These are phyloP conservation scores for Lipomyces yamanashiensis DNA, from an alignment of 805 yeast species.

Conservation along the genomic window DNA sequence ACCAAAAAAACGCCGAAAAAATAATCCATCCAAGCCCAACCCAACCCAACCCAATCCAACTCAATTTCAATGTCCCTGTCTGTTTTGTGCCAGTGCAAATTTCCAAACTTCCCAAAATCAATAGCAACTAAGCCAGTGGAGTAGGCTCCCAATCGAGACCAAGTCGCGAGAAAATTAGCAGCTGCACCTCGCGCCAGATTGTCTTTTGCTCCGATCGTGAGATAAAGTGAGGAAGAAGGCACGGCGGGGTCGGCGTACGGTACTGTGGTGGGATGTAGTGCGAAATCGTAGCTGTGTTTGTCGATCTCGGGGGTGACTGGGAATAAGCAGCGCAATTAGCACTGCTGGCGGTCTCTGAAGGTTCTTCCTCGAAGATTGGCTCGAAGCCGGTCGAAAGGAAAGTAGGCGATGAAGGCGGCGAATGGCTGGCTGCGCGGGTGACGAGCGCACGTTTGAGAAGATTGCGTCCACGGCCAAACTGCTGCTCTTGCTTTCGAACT, in stretches of 20 bases:
- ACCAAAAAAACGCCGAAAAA: no score
- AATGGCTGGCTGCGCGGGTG: conserved; percentile 13
- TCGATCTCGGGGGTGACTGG: neutral
- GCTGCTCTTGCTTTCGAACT: conserved; percentile 45
- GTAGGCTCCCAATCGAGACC: conserved; percentile 62
- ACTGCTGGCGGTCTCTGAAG: neutral
- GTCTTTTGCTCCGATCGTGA: conserved; percentile 61
- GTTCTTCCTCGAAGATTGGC: neutral
- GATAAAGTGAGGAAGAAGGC: conserved; percentile 9
- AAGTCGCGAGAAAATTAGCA: conserved; percentile 59
- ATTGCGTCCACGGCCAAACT: conserved; percentile 16
- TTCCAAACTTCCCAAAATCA: no score
- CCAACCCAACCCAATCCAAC: no score
- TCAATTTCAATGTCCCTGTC: no score
- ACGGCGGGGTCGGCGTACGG: conserved; percentile 4
- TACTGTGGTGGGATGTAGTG: conserved; percentile 1
- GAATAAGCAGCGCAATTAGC: no score
- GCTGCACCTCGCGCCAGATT: conserved; percentile 69
- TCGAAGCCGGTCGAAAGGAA: conserved; percentile 5
- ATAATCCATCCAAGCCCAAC: no score
- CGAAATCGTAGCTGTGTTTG: neutral
- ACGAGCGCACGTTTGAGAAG: conserved; percentile 25
- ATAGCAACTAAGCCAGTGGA: conserved; percentile 32
- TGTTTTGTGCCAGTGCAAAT: no score
- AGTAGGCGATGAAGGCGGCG: conserved; percentile 7